These are phyloP conservation scores for Sedum album DNA, from an alignment of 164 flowering plant genomes.

Conservation along the genomic window DNA sequence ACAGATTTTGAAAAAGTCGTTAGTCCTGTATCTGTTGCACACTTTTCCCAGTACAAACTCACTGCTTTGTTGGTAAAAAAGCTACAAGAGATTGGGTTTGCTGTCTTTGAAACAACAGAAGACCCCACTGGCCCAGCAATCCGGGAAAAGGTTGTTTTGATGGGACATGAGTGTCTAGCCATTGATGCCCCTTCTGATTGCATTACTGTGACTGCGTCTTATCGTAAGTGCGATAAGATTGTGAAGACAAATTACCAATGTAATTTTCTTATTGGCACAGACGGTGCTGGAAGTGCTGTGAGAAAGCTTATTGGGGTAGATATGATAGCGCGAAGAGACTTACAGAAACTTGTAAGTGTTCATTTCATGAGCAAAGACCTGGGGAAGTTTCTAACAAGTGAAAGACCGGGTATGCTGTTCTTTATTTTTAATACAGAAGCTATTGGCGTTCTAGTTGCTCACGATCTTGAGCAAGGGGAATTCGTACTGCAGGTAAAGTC, in stretches of 20 bases:
- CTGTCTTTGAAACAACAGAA: slow-evolving; percentile 17
- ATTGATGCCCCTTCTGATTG: slow-evolving; percentile 34
- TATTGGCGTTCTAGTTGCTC: slow-evolving; percentile 93
- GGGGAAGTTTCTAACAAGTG: slow-evolving; percentile 58
- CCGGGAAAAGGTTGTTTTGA: slow-evolving; percentile 39
- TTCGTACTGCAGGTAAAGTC: slow-evolving; percentile 81
- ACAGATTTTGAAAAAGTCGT: slow-evolving; percentile 73
- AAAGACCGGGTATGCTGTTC: slow-evolving; percentile 92
- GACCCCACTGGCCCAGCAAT: slow-evolving; percentile 13
- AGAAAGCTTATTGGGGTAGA: slow-evolving; percentile 60
- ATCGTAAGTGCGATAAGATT: slow-evolving; percentile 35
- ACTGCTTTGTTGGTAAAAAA: slow-evolving; percentile 47
- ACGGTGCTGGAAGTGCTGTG: slow-evolving; percentile 90
- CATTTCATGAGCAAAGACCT: slow-evolving; percentile 79
- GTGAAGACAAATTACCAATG: slow-evolving; percentile 44
- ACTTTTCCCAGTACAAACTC: slow-evolving; percentile 87
- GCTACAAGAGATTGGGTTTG: slow-evolving; percentile 44
- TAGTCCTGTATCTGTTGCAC: slow-evolving; percentile 91
- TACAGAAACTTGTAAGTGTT: slow-evolving; percentile 87
- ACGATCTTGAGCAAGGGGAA: slow-evolving; percentile 87
- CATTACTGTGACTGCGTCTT: slow-evolving; percentile 47
- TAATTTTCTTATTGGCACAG: slow-evolving; percentile 67
- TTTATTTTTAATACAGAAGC: slow-evolving; percentile 85
- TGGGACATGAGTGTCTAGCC: slow-evolving; percentile 81
- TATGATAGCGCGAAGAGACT: slow-evolving; percentile 65